Base-by-base conservation (phyloP, 306 rosid species). In the Fagus crenata region DNA sequence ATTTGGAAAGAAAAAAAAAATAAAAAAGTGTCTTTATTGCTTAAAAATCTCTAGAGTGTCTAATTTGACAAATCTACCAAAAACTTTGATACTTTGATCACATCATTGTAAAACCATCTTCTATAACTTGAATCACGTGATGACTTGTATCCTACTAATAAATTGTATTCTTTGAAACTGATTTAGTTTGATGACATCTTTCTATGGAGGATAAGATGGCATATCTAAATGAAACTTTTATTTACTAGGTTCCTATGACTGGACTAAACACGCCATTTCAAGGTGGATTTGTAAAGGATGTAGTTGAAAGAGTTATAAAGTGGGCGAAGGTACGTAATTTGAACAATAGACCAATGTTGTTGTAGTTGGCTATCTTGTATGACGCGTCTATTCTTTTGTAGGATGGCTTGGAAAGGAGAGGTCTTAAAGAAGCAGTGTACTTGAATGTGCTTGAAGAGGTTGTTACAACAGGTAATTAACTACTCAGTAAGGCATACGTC, bases 391-490 rank as follows among this genome's bases (percentile, higher is more conserved):
- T 81, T 79, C 37, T 74, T 49, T 63, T 82, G 33, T 74, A 95
- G 98, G 97, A 92, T 81, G 99, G 99, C 70, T 82, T 95, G 89
- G 97, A 95, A 75, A 87, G 96, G 85, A 88, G 97, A 89, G 98
- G 97, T 72, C 88, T 59, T 80, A 91, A 87, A 85, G 99, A 95
- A 86, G 69, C 89, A 0, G 97, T 97, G 71, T 95, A 92, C 90
- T 87, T 95, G 85, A 92, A 95, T 80, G 99, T 78, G 79, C 96
- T 95, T 72, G 82, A 92, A 3, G 93, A 92, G 86, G 97, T 92
- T 77, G 96, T 93, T 73, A 88, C 85, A 78, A 87, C 97, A 82
- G 97, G 97, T 92, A 85, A 13, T 51, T 22, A 42, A 59, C n/a
- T n/a, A n/a, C n/a, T 42, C 71, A 22, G 53, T 42, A 7, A 42